Evolutionary conservation across 2,329 filamentous ascomycete genomes (phyloP).

Genomic region (Fusarium bulbicola): DNA sequence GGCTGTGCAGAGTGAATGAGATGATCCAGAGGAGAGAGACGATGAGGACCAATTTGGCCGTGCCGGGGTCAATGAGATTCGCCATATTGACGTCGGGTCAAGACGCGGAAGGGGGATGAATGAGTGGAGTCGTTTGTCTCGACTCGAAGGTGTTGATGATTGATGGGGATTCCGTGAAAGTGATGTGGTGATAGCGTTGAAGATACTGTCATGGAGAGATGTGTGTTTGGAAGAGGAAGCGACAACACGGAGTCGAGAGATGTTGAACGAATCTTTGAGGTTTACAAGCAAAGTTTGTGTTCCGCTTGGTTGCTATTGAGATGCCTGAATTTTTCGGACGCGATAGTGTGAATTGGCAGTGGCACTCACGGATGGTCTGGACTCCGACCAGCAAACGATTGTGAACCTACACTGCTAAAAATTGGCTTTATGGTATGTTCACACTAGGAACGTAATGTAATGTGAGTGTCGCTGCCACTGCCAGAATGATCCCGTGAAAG

Average conservation of each 20-base stretch:
- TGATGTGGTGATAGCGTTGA: rapidly evolving
- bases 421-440: background rate
- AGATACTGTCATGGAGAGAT: background rate
- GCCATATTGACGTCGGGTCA: background rate
- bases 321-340: no score
- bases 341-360: background rate
- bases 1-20: background rate
- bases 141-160: rapidly evolving
- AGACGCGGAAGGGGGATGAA: rapidly evolving
- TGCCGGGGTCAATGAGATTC: background rate
- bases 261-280: rapidly evolving
- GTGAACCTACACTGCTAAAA: rapidly evolving
- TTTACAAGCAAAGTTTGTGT: rapidly evolving
- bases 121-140: rapidly evolving
- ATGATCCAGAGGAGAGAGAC: background rate
- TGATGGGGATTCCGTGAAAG: rapidly evolving
- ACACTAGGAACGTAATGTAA: rapidly evolving
- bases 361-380: background rate
- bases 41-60: background rate
- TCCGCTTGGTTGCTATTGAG: no score
- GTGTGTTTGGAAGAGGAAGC: no score
- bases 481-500: rapidly evolving
- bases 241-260: rapidly evolving
- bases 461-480: rapidly evolving
- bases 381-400: background rate